Conservation (phyloP, 805 yeast species). For the Geotrichum ghanense region DNA sequence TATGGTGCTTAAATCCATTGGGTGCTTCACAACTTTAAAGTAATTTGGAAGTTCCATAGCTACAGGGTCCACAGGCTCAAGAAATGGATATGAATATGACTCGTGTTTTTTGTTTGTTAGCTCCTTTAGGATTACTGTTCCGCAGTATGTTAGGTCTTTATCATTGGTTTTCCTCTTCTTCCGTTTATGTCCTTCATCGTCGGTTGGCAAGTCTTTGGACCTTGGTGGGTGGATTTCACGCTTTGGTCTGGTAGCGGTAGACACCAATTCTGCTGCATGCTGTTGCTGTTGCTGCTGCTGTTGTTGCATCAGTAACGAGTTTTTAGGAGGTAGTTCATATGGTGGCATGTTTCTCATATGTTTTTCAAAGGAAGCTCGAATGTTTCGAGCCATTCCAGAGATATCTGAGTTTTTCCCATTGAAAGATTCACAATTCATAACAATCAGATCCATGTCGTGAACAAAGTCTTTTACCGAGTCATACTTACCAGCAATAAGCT, state of each 20-base stretch:
- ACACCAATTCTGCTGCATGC: background rate
- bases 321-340: constrained; percentile 24
- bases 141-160: constrained; percentile 79
- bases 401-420: constrained; percentile 79
- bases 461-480: constrained; percentile 55
- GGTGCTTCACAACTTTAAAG: constrained; percentile 72
- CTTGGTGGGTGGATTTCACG: constrained; percentile 95
- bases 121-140: constrained; percentile 62
- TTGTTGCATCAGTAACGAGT: constrained; percentile 11
- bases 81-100: constrained; percentile 76
- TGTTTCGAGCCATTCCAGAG: constrained; percentile 82
- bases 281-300: constrained; percentile 21
- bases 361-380: constrained; percentile 86
- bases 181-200: constrained; percentile 81
- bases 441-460: constrained; percentile 77
- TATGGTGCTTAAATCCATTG: constrained; percentile 90
- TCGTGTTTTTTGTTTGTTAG: constrained; percentile 74
- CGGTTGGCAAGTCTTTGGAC: constrained; percentile 79
- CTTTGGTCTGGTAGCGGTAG: constrained; percentile 61
- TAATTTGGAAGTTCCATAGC: constrained; percentile 89
- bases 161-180: constrained; percentile 42
- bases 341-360: constrained; percentile 90
- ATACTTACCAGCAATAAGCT: constrained; percentile 60
- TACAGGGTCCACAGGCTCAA: constrained; percentile 91
- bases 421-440: constrained; percentile 67